Conservation (phyloP, 1,284 basidiomycete species). For the Cutaneotrichosporon sp. region DNA sequence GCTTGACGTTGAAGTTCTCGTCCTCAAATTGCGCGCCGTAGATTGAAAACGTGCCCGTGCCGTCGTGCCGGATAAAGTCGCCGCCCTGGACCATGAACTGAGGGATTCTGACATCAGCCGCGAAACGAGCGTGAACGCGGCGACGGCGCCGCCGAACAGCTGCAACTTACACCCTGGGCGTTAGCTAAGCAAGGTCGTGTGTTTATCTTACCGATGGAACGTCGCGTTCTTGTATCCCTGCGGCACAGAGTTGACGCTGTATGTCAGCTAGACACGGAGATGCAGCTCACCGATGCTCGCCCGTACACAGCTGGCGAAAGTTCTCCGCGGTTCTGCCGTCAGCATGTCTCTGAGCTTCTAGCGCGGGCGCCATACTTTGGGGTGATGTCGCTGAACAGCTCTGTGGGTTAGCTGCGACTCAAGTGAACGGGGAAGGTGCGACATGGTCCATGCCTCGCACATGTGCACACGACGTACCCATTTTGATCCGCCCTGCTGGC, state of each 20-base stretch:
- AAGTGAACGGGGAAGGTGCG: too few species aligned
- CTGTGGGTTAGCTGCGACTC: conserved; percentile 14
- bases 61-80: conserved; percentile 84
- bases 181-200: conserved; percentile 6
- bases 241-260: conserved; percentile 73
- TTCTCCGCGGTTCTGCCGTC: conserved; percentile 81
- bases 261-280: conserved; percentile 8
- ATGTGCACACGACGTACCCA: conserved; percentile 53
- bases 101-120: conserved; percentile 40
- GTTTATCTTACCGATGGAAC: conserved; percentile 76
- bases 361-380: conserved; percentile 30
- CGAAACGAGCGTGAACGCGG: too few species aligned
- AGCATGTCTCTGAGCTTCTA: background rate
- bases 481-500: conserved; percentile 86
- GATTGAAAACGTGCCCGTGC: conserved; percentile 89
- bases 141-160: background rate
- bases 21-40: conserved; percentile 94
- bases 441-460: background rate
- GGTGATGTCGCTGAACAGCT: conserved; percentile 45
- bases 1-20: conserved; percentile 90
- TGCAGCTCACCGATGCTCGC: conserved; percentile 71
- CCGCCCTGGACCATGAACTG: conserved; percentile 53
- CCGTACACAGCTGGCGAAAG: conserved; percentile 93
- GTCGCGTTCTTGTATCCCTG: conserved; percentile 83
- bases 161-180: conserved; percentile 12